Conservation (phyloP, 371 early-diverging fungal genomes). For the Actinomortierella wolfii region DNA sequence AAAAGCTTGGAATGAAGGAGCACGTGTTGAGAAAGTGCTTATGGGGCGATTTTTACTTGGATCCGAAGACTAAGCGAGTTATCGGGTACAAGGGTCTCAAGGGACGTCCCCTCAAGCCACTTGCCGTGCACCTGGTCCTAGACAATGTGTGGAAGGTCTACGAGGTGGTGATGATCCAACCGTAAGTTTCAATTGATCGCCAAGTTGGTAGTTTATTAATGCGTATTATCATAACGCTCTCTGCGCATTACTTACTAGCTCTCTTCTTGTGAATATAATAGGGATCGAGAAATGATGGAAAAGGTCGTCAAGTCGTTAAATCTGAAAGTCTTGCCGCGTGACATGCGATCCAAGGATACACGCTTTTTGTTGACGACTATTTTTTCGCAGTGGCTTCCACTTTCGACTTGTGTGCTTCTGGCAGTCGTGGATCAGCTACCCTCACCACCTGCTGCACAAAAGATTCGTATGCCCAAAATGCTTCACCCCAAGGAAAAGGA, state of each 20-base stretch:
- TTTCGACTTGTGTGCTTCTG: slow-evolving; percentile 76
- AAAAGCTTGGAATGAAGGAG: slow-evolving; percentile 89
- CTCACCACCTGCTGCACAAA: slow-evolving; percentile 84
- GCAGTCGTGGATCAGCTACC: slow-evolving; percentile 90
- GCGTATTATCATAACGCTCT: background rate
- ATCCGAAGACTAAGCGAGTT: slow-evolving; percentile 91
- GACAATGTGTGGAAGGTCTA: slow-evolving; percentile 97
- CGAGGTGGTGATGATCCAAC: slow-evolving; percentile 70
- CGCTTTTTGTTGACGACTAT: slow-evolving; percentile 75
- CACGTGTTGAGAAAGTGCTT: slow-evolving; percentile 71
- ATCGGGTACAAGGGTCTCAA: slow-evolving; percentile 84
- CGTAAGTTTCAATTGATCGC: slow-evolving; percentile 63
- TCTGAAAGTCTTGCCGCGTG: slow-evolving; percentile 88
- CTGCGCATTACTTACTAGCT: background rate
- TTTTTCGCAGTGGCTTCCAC: slow-evolving; percentile 84
- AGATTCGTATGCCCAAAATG: slow-evolving; percentile 78
- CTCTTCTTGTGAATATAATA: slow-evolving; percentile 15
- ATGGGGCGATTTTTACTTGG: slow-evolving; percentile 98
- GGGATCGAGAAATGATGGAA: slow-evolving; percentile 85
- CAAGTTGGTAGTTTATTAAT: slow-evolving; percentile 5
- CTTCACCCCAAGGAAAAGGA: slow-evolving; percentile 64
- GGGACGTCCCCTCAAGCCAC: slow-evolving; percentile 83
- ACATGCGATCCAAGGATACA: slow-evolving; percentile 86
- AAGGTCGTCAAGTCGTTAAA: slow-evolving; percentile 89
- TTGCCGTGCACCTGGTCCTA: slow-evolving; percentile 96